A percentile compares a stretch with the other conserved stretches of the same genome.
phyloP scores from a whole-genome alignment of 2,329 filamentous ascomycete genomes.

The Lasiodiplodia sp. region DNA sequence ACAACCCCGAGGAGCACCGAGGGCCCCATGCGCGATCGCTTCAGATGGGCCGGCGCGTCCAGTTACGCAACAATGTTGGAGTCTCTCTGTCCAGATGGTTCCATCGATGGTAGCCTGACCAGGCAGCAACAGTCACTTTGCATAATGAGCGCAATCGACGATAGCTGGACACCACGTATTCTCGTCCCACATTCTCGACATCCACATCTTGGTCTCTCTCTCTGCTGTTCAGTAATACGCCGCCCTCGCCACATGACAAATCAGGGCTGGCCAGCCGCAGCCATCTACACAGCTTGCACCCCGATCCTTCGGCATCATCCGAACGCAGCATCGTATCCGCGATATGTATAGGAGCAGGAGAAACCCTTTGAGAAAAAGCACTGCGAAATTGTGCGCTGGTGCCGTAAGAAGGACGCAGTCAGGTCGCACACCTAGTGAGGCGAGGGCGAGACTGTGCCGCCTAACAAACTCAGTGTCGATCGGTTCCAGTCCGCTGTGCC shows the following conservation, averaged over 20 bases:
- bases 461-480: neutral
- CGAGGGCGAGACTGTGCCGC: neutral
- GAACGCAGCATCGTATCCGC: too few relatives aligned
- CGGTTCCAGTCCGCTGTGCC: neutral
- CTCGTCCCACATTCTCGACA: neutral
- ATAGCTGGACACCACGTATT: neutral
- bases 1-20: neutral
- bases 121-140: conserved; percentile 1
- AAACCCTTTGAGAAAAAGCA: neutral
- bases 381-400: neutral
- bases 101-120: neutral
- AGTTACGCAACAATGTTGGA: neutral
- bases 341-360: too few relatives aligned
- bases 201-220: neutral
- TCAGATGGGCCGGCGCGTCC: neutral
- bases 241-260: conserved; percentile 4
- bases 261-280: neutral
- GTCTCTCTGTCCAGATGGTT: neutral
- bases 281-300: neutral
- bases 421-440: neutral
- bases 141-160: neutral
- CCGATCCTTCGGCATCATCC: neutral
- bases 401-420: neutral
- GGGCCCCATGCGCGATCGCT: neutral
- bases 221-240: neutral